These are phyloP conservation scores for Skeletonema costatum DNA, from an alignment of 108 stramenopile species.

Conservation along the genomic window DNA sequence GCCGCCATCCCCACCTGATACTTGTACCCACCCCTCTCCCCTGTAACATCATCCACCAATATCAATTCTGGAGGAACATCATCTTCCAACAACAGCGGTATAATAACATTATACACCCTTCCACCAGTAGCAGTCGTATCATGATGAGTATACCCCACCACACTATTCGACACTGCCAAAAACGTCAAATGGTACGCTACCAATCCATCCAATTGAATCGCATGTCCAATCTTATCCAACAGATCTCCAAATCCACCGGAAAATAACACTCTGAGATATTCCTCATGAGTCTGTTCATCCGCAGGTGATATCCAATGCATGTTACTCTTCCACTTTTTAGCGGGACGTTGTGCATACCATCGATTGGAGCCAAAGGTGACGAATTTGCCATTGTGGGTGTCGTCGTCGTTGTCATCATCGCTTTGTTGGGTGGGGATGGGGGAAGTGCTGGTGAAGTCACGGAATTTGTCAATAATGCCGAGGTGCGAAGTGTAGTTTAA, in stretches of 20 bases:
- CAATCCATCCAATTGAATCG: constrained; percentile 46
- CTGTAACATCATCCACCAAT: neutral
- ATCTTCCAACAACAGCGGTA: constrained; percentile 58
- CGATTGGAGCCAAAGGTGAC: neutral
- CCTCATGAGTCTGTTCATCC: constrained; percentile 48
- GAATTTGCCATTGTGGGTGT: neutral
- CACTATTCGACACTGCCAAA: constrained; percentile 47
- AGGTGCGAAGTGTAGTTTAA: constrained; percentile 31
- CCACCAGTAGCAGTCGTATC: constrained; percentile 46
- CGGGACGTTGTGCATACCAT: constrained; percentile 29
- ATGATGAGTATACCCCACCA: constrained; percentile 29
- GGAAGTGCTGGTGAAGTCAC: constrained; percentile 3
- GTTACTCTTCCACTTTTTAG: constrained; percentile 45
- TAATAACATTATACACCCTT: constrained; percentile 59
- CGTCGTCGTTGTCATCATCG: neutral
- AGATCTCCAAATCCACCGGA: constrained; percentile 52
- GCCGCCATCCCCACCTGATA: constrained; percentile 31
- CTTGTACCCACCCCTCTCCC: constrained; percentile 14
- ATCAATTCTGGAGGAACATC: constrained; percentile 11
- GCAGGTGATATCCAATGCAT: constrained; percentile 58
- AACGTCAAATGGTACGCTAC: constrained; percentile 58
- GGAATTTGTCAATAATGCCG: constrained; percentile 44
- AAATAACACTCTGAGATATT: constrained; percentile 36
- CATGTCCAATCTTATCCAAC: constrained; percentile 49
- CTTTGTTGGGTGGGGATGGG: constrained; percentile 6